These are phyloP conservation scores for Skeletonema grethae DNA, from an alignment of 108 stramenopile genomes.

Conservation along the genomic window DNA sequence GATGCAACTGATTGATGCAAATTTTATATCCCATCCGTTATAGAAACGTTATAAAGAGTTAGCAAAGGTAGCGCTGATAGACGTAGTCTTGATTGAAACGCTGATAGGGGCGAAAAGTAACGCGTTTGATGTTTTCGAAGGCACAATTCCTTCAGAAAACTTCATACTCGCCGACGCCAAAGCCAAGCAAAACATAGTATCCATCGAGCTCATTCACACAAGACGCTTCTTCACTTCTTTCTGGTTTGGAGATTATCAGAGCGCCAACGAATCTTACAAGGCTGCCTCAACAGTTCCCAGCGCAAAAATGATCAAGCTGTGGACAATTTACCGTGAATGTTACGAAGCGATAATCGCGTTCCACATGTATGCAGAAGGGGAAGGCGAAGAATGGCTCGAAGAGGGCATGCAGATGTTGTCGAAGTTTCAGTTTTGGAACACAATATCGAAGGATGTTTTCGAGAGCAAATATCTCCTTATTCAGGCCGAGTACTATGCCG, in stretches of 20 bases:
- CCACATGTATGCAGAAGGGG: conserved; percentile 6
- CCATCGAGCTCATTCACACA: not conserved
- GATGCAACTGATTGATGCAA: too few relatives aligned
- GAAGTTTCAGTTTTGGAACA: not conserved
- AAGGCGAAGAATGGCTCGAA: conserved; percentile 12
- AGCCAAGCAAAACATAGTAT: not conserved
- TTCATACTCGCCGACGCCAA: conserved; percentile 5
- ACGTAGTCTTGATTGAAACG: not conserved
- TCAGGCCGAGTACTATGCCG: conserved; percentile 3
- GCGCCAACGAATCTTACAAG: not conserved
- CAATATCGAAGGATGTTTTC: not conserved
- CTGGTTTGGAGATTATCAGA: conserved; percentile 2
- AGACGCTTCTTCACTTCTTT: not conserved
- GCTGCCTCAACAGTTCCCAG: not conserved
- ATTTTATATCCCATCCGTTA: not conserved
- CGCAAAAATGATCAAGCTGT: not conserved
- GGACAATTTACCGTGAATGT: not conserved
- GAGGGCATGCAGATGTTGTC: conserved; percentile 7
- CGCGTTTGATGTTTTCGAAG: conserved; percentile 1
- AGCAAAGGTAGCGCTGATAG: not conserved
- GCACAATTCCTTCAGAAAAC: not conserved
- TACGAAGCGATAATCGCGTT: conserved; percentile 10
- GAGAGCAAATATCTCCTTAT: conserved; percentile 12
- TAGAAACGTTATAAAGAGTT: not conserved
- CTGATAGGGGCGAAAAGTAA: conserved; percentile 7